These are phyloP conservation scores for Triangularia setosa DNA, from an alignment of 2,329 filamentous ascomycete genomes.

Conservation along the genomic window DNA sequence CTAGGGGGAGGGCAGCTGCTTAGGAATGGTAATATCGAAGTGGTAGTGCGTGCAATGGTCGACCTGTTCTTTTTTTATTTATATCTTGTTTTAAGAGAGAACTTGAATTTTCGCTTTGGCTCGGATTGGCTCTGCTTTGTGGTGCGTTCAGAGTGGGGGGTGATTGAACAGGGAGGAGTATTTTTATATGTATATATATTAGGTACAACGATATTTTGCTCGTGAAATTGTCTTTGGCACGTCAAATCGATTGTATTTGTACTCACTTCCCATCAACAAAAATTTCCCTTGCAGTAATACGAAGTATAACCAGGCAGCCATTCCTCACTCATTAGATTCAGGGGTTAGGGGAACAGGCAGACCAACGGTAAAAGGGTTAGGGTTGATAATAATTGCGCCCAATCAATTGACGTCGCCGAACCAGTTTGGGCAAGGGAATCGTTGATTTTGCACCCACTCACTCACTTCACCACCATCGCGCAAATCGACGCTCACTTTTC, in stretches of 20 bases:
- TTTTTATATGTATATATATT: neutral
- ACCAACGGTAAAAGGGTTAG: neutral
- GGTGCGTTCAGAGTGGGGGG: neutral
- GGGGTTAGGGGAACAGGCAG: neutral
- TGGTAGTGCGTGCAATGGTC: neutral
- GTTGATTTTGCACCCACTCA: neutral
- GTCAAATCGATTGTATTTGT: neutral
- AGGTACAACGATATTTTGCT: neutral
- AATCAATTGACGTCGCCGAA: neutral
- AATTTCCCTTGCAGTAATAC: too few species aligned
- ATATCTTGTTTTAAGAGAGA: neutral
- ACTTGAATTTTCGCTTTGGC: neutral
- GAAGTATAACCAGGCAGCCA: neutral
- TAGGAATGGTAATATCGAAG: neutral
- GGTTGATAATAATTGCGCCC: neutral
- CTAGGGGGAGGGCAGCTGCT: constrained; percentile 13
- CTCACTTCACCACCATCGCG: neutral
- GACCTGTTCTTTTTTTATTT: neutral
- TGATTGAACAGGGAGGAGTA: neutral
- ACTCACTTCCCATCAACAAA: too few species aligned
- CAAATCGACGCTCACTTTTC: neutral
- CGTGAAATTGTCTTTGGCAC: neutral
- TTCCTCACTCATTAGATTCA: neutral
- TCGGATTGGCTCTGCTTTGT: neutral
- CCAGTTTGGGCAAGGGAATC: neutral